These are phyloP conservation scores for Fusarium sp. DNA, from an alignment of 2,329 filamentous ascomycete species.

Conservation along the genomic window DNA sequence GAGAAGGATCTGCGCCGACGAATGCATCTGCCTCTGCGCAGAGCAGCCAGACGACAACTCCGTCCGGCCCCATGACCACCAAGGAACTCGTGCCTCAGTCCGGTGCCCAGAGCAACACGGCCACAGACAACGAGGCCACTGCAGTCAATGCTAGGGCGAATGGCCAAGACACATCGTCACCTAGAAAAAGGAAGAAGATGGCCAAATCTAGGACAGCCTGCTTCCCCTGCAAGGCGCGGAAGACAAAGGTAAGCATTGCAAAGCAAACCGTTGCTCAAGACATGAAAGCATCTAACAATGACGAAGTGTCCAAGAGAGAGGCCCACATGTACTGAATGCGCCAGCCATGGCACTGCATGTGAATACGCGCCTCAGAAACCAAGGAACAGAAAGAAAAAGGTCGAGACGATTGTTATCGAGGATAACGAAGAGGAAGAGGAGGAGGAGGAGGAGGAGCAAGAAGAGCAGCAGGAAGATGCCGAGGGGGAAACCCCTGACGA, in stretches of 20 bases:
- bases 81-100: slow-evolving; percentile 52
- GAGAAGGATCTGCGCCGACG: slow-evolving; percentile 50
- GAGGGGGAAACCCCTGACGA: slow-evolving; percentile 33
- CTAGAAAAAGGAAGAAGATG: slow-evolving; percentile 37
- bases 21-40: slow-evolving; percentile 45
- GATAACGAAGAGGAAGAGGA: slow-evolving; percentile 34
- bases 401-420: slow-evolving; percentile 27
- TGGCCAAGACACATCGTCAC: slow-evolving; percentile 9
- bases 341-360: slow-evolving; percentile 52
- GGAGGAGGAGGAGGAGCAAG: slow-evolving; percentile 24
- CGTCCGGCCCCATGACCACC: slow-evolving; percentile 50
- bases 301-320: slow-evolving; percentile 59
- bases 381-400: slow-evolving; percentile 43
- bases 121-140: slow-evolving; percentile 23
- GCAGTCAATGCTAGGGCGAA: slow-evolving; percentile 13
- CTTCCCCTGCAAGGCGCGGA: slow-evolving; percentile 55
- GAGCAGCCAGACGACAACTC: slow-evolving; percentile 35
- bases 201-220: slow-evolving; percentile 56
- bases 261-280: neutral
- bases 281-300: neutral
- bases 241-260: slow-evolving; percentile 55
- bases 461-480: slow-evolving; percentile 26
- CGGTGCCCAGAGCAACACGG: slow-evolving; percentile 27
- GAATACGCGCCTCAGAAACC: slow-evolving; percentile 57
- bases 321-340: slow-evolving; percentile 59